Evolutionary conservation across 305 asterid genomes (phyloP), one percentile per base, ranked within the genome.

Genomic region (Nicotiana rustica): DNA sequence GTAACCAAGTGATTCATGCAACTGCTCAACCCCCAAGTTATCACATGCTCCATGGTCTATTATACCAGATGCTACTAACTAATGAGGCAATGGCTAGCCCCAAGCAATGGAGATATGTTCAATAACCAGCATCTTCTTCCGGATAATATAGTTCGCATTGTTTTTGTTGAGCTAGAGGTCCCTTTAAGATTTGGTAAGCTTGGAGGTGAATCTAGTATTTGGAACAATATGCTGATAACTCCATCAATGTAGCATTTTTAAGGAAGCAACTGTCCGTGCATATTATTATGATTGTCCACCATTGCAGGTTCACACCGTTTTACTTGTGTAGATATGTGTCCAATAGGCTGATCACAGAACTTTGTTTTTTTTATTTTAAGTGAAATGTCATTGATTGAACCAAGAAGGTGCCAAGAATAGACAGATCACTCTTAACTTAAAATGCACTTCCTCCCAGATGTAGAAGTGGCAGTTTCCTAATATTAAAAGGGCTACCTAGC

Each of bases 361-460:
- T 36, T 13, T 21, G 8, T 21, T 41, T 71, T 71, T 21, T 60
- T 13, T 12, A 12, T 71, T 47, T 17, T 0, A 47, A 21, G 61
- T 47, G 29, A 21, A 13, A 71, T 71, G 14, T 6, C 36, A 47
- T 21, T 71, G 36, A 71, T 21, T 47, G 61, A 71, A 47, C 61
- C 38, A 47, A 71, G 36, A 19, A 44, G 41, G 78, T 47, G 21
- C 61, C 61, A 19, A 13, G 38, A 71, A 71, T 71, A 71, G 38
- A 71, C 52, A 44, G 78, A 71, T 47, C 61, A 71, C 25, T 59
- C 61, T 71, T 2, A 19, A 71, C 49, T 25, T 21, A 71, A 71
- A 71, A 35, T 71, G 61, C 78, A 71, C 61, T 71, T 21, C 78
- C 41, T 71, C 78, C 78, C 15, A 71, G 61, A 13, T 47, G 78